Conservation (phyloP, 176 grass and related monocot species). For the Phoenix dactylifera region DNA sequence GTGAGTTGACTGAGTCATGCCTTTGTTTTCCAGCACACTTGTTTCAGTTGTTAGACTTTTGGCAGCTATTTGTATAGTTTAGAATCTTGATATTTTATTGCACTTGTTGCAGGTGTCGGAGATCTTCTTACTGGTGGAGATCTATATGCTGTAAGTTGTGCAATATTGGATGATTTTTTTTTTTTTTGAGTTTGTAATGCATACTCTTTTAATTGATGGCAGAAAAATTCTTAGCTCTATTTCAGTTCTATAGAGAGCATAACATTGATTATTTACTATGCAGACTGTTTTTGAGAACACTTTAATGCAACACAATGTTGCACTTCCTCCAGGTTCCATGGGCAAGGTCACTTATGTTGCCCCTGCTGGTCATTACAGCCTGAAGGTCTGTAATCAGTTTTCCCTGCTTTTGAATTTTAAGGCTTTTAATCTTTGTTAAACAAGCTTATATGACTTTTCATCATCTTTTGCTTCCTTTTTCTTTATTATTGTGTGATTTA, state of each 20-base stretch:
- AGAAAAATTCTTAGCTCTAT: too few species aligned
- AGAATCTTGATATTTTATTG: too few species aligned
- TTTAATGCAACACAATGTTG: constrained; percentile 62
- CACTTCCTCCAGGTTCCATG: constrained; percentile 79
- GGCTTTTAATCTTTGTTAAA: not conserved
- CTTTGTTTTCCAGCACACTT: not conserved
- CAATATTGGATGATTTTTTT: not conserved
- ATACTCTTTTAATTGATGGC: too few species aligned
- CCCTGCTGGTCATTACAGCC: constrained; percentile 58
- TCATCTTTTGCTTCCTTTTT: constrained; percentile 6
- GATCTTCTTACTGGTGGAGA: constrained; percentile 58
- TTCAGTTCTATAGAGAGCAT: constrained; percentile 11
- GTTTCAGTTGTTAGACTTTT: constrained; percentile 53
- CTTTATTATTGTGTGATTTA: constrained; percentile 2
- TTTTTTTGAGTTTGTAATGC: too few species aligned
- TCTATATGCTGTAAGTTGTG: constrained; percentile 55
- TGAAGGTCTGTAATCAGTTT: constrained; percentile 36
- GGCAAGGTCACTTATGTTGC: constrained; percentile 66
- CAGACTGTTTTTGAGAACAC: constrained; percentile 69
- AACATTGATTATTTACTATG: constrained; percentile 8
- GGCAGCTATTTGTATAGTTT: constrained; percentile 14
- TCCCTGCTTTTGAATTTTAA: constrained; percentile 1
- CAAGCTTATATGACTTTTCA: constrained; percentile 7
- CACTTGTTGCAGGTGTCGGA: constrained; percentile 50
- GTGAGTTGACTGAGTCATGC: constrained; percentile 14